phyloP scores from a whole-genome alignment of 495 filamentous ascomycete species.

The Tuber brumale region DNA sequence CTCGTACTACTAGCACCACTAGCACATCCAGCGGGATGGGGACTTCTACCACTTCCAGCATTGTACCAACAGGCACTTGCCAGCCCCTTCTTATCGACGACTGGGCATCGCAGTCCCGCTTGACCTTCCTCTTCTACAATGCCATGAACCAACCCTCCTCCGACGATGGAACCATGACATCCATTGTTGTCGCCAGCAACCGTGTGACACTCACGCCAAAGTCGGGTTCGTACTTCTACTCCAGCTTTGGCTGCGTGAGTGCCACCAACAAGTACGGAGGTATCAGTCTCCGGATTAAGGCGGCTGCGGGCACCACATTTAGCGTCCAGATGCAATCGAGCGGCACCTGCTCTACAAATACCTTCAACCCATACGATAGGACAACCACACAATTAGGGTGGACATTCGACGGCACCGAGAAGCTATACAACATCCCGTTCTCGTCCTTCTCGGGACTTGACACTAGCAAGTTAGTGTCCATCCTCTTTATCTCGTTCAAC shows the following conservation, averaged over 20 bases:
- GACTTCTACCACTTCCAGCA: slow-evolving; percentile 16
- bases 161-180: slow-evolving; percentile 57
- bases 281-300: slow-evolving; percentile 54
- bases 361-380: slow-evolving; percentile 43
- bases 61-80: slow-evolving; percentile 45
- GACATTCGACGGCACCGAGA: slow-evolving; percentile 56
- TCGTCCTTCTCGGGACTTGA: slow-evolving; percentile 51
- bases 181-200: slow-evolving; percentile 52
- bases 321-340: slow-evolving; percentile 50
- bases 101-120: slow-evolving; percentile 57
- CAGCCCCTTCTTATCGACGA: slow-evolving; percentile 54
- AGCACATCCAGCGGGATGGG: slow-evolving; percentile 12
- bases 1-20: not conserved
- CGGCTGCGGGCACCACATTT: slow-evolving; percentile 52
- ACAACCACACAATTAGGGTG: slow-evolving; percentile 52
- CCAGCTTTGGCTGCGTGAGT: slow-evolving; percentile 53
- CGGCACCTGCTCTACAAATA: slow-evolving; percentile 44
- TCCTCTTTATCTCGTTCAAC: slow-evolving; percentile 49
- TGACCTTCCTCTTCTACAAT: slow-evolving; percentile 61
- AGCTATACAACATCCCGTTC: slow-evolving; percentile 56
- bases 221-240: slow-evolving; percentile 55
- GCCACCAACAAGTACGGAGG: slow-evolving; percentile 52
- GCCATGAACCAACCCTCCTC: slow-evolving; percentile 53
- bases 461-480: slow-evolving; percentile 48
- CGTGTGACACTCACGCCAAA: slow-evolving; percentile 52